Base-by-base conservation (phyloP, 1,284 basidiomycete species). In the Tylopilus orsonianus region DNA sequence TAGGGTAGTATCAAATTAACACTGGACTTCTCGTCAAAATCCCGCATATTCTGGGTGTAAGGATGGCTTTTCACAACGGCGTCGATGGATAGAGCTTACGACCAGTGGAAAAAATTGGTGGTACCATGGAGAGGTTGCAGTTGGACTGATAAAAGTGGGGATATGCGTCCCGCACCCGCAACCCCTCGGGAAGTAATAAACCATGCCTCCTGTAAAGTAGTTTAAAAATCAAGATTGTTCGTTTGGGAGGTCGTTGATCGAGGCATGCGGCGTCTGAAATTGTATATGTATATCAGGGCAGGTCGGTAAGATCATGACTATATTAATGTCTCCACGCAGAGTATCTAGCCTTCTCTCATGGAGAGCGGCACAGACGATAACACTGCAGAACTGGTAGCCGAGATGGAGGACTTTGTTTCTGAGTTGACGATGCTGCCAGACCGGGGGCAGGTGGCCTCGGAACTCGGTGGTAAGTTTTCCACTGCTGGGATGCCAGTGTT, bases 401-500 rank as follows among this genome's bases (percentile, higher is more conserved):
- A 74, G 53, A 55, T 82, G 24, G 70, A 75, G 37, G 59, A 69
- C 3, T 70, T 85, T 42, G 69, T 84, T 26, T 68, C 66, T 19
- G 60, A 73, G 18, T 70, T 86, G 26, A 70, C 71, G 34, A 60
- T 67, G 37, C 69, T 72, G 41, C 73, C 77, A 36, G 79, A 80
- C 34, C 70, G 72, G 57, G 83, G 85, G 57, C 57, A 72, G 35
- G 74, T 85, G 43, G 81, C 77, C 23, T 83, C 79, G 35, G 86
- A 88, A 69, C 73, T 89, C 41, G 78, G 81, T 67, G 86, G 85
- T 84, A 70, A 60, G 73, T 40, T 20, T 6, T 13, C 13, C 40
- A 30, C 29, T 14, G n/a, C 30, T 38, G 16, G 12, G 41, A 24
- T 23, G 12, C 26, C 4, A 29, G 13, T 4, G 13, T 8, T 29